phyloP scores from a whole-genome alignment of 1,284 basidiomycete genomes.

The Ceratobasidium sp. region DNA sequence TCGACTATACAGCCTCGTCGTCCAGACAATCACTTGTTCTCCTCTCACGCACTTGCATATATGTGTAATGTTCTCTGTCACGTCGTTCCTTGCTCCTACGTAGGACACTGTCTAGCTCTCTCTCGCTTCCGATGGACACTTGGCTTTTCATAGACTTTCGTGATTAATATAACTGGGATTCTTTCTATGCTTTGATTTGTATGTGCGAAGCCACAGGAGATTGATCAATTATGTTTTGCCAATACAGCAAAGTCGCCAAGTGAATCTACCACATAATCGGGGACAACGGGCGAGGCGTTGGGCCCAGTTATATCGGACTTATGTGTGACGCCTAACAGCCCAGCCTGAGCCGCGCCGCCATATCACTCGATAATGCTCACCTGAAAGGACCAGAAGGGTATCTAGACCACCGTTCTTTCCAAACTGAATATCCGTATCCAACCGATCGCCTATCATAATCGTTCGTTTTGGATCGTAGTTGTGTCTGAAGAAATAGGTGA shows the following conservation, averaged over 20 bases:
- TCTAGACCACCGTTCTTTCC: constrained; percentile 84
- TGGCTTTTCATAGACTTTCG: constrained; percentile 41
- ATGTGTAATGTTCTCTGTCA: constrained; percentile 39
- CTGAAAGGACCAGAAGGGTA: constrained; percentile 93
- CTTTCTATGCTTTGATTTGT: constrained; percentile 3
- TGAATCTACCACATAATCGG: constrained; percentile 80
- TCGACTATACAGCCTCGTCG: constrained; percentile 30
- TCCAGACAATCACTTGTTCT: constrained; percentile 40
- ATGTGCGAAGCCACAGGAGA: not conserved
- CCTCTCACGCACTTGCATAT: constrained; percentile 42
- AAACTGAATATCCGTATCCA: constrained; percentile 94
- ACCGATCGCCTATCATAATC: constrained; percentile 94
- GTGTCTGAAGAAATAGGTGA: constrained; percentile 60
- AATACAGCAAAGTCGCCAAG: constrained; percentile 70
- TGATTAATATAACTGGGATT: constrained; percentile 40
- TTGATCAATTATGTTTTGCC: constrained; percentile 27
- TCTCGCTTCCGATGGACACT: constrained; percentile 21
- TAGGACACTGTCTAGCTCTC: constrained; percentile 34
- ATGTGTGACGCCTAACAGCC: constrained; percentile 70
- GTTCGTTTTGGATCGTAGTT: constrained; percentile 83
- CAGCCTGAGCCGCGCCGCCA: constrained; percentile 22
- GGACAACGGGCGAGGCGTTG: constrained; percentile 70
- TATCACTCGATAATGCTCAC: constrained; percentile 53
- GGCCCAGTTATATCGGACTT: constrained; percentile 76
- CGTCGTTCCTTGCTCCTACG: constrained; percentile 37